phyloP scores from a whole-genome alignment of 352 stramenopile genomes.

The Pythium volutum region DNA sequence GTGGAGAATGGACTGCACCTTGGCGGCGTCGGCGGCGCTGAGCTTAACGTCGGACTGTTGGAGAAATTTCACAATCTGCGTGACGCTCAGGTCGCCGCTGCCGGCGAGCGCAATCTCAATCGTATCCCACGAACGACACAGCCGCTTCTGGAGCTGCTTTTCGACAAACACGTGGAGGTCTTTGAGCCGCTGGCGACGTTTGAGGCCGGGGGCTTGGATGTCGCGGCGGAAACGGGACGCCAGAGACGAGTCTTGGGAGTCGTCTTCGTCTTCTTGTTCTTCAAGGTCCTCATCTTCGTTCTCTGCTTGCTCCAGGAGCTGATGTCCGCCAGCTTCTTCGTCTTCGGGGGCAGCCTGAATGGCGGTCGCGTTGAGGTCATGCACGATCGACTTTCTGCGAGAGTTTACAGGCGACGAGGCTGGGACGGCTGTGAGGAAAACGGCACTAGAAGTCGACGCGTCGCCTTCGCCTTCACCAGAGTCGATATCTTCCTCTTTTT shows the following conservation, averaged over 20 bases:
- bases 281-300: constrained; percentile 20
- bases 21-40: constrained; percentile 44
- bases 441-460: not conserved
- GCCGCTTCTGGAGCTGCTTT: constrained; percentile 62
- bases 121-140: constrained; percentile 64
- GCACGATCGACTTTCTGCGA: not conserved
- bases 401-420: not conserved
- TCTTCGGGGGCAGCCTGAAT: not conserved
- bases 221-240: not conserved
- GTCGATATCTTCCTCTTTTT: constrained; percentile 1
- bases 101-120: constrained; percentile 69
- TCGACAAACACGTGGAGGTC: constrained; percentile 64
- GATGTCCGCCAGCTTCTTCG: not conserved
- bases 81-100: constrained; percentile 57
- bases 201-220: constrained; percentile 37
- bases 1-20: constrained; percentile 60
- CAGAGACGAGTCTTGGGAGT: not conserved
- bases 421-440: constrained; percentile 35
- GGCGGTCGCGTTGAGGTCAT: too few relatives aligned
- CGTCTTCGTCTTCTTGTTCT: constrained; percentile 1
- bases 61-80: constrained; percentile 71
- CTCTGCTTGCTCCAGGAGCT: not conserved
- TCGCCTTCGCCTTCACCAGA: constrained; percentile 3
- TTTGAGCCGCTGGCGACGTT: constrained; percentile 48
- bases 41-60: constrained; percentile 69